Percentiles rank a stretch among this genome's conserved stretches.
These are phyloP conservation scores for Dendrobium nobile DNA, from an alignment of 106 monocot species.

Conservation along the genomic window DNA sequence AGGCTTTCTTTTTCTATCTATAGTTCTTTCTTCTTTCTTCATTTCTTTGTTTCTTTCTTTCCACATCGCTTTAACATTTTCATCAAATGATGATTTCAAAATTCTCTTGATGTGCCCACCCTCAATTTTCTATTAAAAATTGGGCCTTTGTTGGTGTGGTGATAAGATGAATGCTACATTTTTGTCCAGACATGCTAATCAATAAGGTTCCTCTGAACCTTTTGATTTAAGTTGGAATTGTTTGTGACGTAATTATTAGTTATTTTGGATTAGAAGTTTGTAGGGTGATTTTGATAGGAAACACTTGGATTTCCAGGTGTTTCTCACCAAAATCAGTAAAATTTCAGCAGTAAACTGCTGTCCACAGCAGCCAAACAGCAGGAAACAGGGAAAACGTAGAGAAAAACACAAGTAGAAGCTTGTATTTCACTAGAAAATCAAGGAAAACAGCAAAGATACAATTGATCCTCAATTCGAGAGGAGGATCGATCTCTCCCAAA, in stretches of 20 bases:
- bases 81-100: constrained; percentile 3
- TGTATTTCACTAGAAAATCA: too few relatives aligned
- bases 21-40: neutral
- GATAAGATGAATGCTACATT: neutral
- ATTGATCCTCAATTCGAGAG: too few relatives aligned
- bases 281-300: too few relatives aligned
- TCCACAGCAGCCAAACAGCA: too few relatives aligned
- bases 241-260: neutral
- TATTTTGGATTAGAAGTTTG: neutral
- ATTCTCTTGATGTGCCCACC: neutral
- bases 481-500: too few relatives aligned
- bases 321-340: too few relatives aligned
- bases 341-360: too few relatives aligned
- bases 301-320: too few relatives aligned
- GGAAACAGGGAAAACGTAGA: too few relatives aligned
- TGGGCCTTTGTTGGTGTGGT: neutral
- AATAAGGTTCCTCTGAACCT: neutral
- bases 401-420: too few relatives aligned
- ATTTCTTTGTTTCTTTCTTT: neutral
- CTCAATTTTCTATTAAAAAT: neutral
- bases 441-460: too few relatives aligned
- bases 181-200: neutral
- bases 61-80: neutral
- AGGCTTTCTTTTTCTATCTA: constrained; percentile 9
- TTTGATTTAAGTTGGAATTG: neutral